These are phyloP conservation scores for Leccinum boreale DNA, from an alignment of 768 basidiomycete species.

Conservation along the genomic window DNA sequence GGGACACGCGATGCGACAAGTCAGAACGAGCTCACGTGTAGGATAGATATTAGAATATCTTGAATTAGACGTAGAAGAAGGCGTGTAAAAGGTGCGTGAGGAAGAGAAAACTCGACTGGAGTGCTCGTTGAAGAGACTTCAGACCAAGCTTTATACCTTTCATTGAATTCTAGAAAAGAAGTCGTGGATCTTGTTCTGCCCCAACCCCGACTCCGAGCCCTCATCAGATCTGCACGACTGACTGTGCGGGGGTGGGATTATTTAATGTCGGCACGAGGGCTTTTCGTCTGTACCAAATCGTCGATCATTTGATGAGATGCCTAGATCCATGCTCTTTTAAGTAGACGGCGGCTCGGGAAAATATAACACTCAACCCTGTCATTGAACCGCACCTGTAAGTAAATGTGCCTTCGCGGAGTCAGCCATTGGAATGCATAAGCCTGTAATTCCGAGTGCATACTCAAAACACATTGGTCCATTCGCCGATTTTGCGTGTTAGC, in stretches of 20 bases:
- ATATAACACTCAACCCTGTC: conserved; percentile 19
- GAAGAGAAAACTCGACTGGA: conserved; percentile 4
- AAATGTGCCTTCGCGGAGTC: conserved; percentile 23
- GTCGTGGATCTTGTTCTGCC: conserved; percentile 4
- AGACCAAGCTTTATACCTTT: conserved; percentile 23
- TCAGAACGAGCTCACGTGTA: conserved; percentile 16
- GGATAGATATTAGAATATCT: conserved; percentile 20
- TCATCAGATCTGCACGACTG: conserved; percentile 5
- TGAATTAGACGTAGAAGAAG: conserved; percentile 4
- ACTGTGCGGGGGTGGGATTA: conserved; percentile 13
- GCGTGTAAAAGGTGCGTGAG: not conserved
- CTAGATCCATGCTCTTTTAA: conserved; percentile 17
- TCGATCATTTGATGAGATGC: conserved; percentile 25
- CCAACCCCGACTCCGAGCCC: conserved; percentile 9
- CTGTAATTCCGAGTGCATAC: conserved; percentile 13
- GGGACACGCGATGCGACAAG: not conserved
- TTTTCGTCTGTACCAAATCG: conserved; percentile 7
- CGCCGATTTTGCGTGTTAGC: conserved; percentile 9
- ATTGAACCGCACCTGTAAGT: conserved; percentile 9
- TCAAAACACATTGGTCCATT: not conserved
- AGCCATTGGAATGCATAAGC: conserved; percentile 3
- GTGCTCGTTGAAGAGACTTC: conserved; percentile 7
- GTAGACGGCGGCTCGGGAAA: conserved; percentile 9
- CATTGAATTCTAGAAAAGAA: conserved; percentile 3
- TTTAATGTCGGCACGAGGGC: conserved; percentile 13